Conservation (phyloP, 2,329 filamentous ascomycete genomes). For the Paraphoma sp. region DNA sequence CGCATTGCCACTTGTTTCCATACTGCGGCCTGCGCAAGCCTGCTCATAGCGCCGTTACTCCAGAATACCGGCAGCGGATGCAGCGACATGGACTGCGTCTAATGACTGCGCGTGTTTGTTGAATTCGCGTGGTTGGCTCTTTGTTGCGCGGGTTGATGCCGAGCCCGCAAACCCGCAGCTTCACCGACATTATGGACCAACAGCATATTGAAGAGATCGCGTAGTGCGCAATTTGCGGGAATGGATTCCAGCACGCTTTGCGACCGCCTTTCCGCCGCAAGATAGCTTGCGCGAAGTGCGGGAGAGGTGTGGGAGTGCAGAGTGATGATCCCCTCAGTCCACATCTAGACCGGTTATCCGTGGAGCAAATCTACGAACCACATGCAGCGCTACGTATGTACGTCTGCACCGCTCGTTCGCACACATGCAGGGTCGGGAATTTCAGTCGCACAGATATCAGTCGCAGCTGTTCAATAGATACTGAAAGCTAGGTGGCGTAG, state of each 20-base stretch:
- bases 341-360: conserved; percentile 33
- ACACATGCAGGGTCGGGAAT: conserved; percentile 36
- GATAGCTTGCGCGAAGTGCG: conserved; percentile 35
- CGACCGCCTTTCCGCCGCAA: conserved; percentile 24
- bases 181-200: conserved; percentile 40
- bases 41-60: conserved; percentile 15
- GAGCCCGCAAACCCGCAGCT: conserved; percentile 19
- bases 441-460: neutral
- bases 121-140: conserved; percentile 26
- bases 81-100: conserved; percentile 12
- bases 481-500: neutral
- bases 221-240: conserved; percentile 20
- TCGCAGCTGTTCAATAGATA: neutral
- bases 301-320: conserved; percentile 21
- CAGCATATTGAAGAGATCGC: conserved; percentile 33
- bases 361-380: conserved; percentile 30
- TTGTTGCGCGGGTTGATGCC: conserved; percentile 36
- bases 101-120: conserved; percentile 11
- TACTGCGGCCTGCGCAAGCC: conserved; percentile 28
- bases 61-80: conserved; percentile 14
- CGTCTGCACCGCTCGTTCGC: conserved; percentile 31
- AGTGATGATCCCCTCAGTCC: conserved; percentile 31
- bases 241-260: conserved; percentile 23
- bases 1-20: conserved; percentile 33
- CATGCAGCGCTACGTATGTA: conserved; percentile 39